Base-by-base conservation (phyloP, 768 basidiomycete genomes). In the Boletus rubropictus region DNA sequence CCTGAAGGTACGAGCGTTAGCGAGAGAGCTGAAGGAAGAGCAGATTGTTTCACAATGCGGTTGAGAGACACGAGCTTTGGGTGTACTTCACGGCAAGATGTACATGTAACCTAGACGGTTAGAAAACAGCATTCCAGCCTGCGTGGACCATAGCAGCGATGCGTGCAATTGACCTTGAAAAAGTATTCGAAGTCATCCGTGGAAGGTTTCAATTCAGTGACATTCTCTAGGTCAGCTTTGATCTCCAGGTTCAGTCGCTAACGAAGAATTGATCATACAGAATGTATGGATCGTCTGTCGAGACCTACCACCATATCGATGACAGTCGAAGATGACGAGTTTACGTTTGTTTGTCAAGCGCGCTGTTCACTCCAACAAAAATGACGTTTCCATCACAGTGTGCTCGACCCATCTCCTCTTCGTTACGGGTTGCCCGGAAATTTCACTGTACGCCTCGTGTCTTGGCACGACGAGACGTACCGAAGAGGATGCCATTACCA, bases 191-290 rank as follows among this genome's bases (percentile, higher is more conserved):
- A 92, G 53, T 82, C 76, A 25, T 81, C 73, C 4, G 72, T 65
- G n/a, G 76, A 74, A 25, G 89, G 89, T 41, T 69, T 67, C 24
- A 92, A 69, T 55, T 79, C 71, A 8, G 86, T 85, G 50, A 90
- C 80, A 54, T 86, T 84, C 62, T 91, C 86, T 36, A 92, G 74
- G 3, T 86, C 84, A 10, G 89, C 89, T 67, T 82, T 81, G 63
- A 88, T 85, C 38, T 80, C 83, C 25, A 87, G 69, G 50, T 72
- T 70, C 12, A 88, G 72, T 47, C 69, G 75, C 84, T 84, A 38
- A 22, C 17, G 29, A 44, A 31, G 12, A 29, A 14, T 40, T 44
- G 29, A 51, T 40, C 14, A 40, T 42, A 33, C 31, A 12, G 44
- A 9, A n/a, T 18, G 22, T 18, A 15, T 37, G 1, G 27, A 39